Evolutionary conservation across 768 basidiomycete genomes (phyloP).

Genomic region (Suillus fuscotomentosus): DNA sequence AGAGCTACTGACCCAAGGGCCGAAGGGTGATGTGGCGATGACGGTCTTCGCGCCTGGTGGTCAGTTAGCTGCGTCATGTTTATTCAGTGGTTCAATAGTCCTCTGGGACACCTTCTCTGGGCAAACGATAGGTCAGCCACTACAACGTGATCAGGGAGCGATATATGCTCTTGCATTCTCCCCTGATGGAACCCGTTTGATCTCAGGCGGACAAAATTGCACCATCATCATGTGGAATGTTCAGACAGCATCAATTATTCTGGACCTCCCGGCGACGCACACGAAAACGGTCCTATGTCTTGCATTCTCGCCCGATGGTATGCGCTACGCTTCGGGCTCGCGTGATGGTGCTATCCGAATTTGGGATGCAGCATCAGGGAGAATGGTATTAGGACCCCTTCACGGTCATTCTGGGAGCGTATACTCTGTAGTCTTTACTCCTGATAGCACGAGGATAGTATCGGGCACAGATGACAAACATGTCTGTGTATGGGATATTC

Average conservation of each 20-base stretch:
- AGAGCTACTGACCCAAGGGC: slow-evolving; percentile 19
- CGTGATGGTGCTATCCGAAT: slow-evolving; percentile 26
- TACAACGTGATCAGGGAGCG: slow-evolving; percentile 19
- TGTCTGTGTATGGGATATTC: slow-evolving; percentile 29
- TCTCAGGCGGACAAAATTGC: slow-evolving; percentile 26
- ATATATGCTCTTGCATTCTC: slow-evolving; percentile 31
- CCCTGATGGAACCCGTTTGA: slow-evolving; percentile 20
- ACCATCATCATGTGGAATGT: slow-evolving; percentile 27
- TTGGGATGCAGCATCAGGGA: slow-evolving; percentile 25
- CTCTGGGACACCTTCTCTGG: slow-evolving; percentile 29
- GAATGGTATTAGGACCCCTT: slow-evolving; percentile 16
- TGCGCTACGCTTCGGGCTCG: slow-evolving; percentile 30
- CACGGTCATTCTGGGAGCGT: slow-evolving; percentile 18
- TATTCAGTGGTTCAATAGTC: slow-evolving; percentile 15
- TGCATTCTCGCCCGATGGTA: slow-evolving; percentile 27
- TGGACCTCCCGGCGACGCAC: slow-evolving; percentile 21
- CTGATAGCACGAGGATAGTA: slow-evolving; percentile 26
- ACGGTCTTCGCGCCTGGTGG: slow-evolving; percentile 30
- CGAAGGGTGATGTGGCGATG: slow-evolving; percentile 12
- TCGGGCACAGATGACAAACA: slow-evolving; percentile 30
- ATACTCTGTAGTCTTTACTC: slow-evolving; percentile 26
- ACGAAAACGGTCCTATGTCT: slow-evolving; percentile 25
- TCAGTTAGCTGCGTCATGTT: slow-evolving; percentile 24
- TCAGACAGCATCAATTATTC: slow-evolving; percentile 11
- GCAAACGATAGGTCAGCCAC: slow-evolving; percentile 11